These are phyloP conservation scores for Pseudonitzschia delicatissima DNA, from an alignment of 108 stramenopile genomes.

Conservation along the genomic window DNA sequence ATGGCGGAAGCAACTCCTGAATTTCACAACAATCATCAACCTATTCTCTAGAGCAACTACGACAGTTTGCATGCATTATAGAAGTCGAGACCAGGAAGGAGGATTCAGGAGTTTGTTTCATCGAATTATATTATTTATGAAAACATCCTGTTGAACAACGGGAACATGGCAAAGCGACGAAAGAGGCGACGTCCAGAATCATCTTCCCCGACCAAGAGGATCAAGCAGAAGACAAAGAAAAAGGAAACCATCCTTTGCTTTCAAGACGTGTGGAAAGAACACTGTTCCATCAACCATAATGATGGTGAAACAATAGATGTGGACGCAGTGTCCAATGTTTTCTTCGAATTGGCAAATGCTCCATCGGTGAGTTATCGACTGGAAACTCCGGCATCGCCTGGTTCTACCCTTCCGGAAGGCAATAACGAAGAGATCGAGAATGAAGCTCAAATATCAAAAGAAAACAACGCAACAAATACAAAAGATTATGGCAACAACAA, in stretches of 20 bases:
- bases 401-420: not conserved
- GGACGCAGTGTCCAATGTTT: conserved; percentile 25
- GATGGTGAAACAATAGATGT: conserved; percentile 5
- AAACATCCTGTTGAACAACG: too few species aligned
- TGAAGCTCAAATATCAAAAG: too few species aligned
- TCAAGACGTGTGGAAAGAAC: conserved; percentile 19
- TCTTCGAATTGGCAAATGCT: conserved; percentile 75
- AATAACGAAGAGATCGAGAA: not conserved
- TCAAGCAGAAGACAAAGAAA: not conserved
- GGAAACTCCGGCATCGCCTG: not conserved
- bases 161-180: not conserved
- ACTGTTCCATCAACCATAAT: conserved; percentile 1
- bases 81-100: too few species aligned
- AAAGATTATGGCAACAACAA: not conserved
- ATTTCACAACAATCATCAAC: too few species aligned
- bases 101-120: too few species aligned
- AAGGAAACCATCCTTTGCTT: conserved; percentile 7
- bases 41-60: too few species aligned
- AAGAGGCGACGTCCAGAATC: not conserved
- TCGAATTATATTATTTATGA: too few species aligned
- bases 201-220: not conserved
- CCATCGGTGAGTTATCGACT: conserved; percentile 54
- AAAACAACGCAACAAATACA: not conserved
- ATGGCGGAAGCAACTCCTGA: too few species aligned
- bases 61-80: too few species aligned